Evolutionary conservation across 2,329 filamentous ascomycete genomes (phyloP), one percentile per base, ranked within the genome.

Genomic region (Drechmeria coniospora): DNA sequence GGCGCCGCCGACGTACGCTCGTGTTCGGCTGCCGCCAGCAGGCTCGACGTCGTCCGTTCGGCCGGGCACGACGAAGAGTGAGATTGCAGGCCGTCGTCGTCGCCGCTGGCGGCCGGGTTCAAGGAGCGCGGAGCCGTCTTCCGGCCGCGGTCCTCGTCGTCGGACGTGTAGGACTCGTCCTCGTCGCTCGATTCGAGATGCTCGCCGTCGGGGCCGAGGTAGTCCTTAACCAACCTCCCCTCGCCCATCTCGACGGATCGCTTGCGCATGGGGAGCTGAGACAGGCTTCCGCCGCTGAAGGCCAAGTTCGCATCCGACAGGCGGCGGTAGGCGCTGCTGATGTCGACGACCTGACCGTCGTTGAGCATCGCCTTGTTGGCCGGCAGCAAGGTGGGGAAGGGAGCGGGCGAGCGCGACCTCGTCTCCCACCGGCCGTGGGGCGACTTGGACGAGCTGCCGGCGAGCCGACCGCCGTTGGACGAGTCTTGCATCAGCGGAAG

Each of bases 11-110:
- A 64, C 78, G 45, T 62, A 81, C 82, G 68, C 47, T 87, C 80
- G 61, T 83, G 76, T 46, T 87, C 77, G 1, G 76, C 75, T 6
- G 78, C 79, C 21, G 76, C 79, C 29, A 86, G 55, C 31, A 84
- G 50, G 42, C 74, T 82, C 45, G 62, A 56, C 1, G 65, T 58
- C 40, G 59, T 60, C 32, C 54, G 53, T 36, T 51, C 45, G 37
- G 51, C 36, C 41, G 56, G 49, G 29, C 39, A 51, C 2, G 54
- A 36, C 44, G 36, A 39, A 36, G 30, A 47, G 8, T 23, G 38
- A 4, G 37, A 42, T 20, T 50, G 49, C 15, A 51, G 53, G 15
- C 54, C 51, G 5, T 45, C 43, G 4, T 41, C 42, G 21, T 52
- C 46, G 13, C 51, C 44, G 31, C 53, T 49, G 18, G 51, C 50